Evolutionary conservation across 176 grass and related monocot genomes (phyloP), one percentile per base, ranked within the genome.

Genomic region (Triticum turgidum): DNA sequence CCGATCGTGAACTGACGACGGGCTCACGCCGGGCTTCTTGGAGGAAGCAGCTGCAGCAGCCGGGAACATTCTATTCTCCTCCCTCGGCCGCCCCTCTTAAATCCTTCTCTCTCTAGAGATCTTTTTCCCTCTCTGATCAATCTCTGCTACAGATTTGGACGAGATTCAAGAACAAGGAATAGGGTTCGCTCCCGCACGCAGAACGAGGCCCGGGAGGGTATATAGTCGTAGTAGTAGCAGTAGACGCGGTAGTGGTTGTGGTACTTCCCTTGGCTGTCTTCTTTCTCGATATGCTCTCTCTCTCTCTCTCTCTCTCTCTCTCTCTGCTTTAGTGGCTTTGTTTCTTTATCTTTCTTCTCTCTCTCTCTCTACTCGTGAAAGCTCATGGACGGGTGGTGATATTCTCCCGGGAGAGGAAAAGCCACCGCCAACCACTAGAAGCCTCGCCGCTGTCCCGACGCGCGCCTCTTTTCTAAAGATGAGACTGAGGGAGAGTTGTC

Each of bases 121-220:
- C 79, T 77, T 77, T 74, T 84, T 79, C 67, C 38, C 85, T 91
- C 91, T 89, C 88, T 86, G 83, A 86, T 76, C 47, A 49, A 86
- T 72, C 79, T 91, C 81, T 73, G 88, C 83, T 88, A 86, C 79
- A 45, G 88, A 87, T 80, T 93, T 80, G 88, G 96, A 88, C 86
- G 96, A 98, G 93, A 98, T 98, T 92, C 93, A 98, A 92, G 91
- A 89, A 95, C 90, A 98, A 86, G 90, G 96, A 98, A 95, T 95
- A 95, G 95, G 96, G 96, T 98, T 92, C 96, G 78, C 79, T 93
- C 64, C 65, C 38, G 87, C 90, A 81, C 79, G 73, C 80, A 51
- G 68, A 87, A 80, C 85, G 49, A 91, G 89, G 70, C 69, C 7
- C 44, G 13, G 7, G 67, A 84, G 27, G 34, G 65, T n/a, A 78